Percentiles rank a stretch among this genome's conserved stretches.
Conservation (phyloP, 768 basidiomycete species). For the Nidularia pulvinata region DNA sequence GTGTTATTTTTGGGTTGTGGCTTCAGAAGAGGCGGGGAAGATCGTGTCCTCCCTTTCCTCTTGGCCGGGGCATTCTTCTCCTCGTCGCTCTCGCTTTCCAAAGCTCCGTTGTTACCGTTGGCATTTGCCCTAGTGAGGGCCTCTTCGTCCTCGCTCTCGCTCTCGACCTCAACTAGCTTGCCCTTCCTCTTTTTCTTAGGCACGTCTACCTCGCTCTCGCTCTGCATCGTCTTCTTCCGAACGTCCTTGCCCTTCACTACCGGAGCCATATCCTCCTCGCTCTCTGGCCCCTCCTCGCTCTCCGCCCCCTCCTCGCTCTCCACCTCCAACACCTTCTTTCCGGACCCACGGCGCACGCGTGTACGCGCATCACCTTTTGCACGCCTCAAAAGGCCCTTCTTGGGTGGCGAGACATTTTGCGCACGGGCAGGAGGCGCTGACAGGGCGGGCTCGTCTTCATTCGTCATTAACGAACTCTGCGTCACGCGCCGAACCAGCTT, state of each 20-base stretch:
- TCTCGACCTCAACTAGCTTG: slow-evolving; percentile 7
- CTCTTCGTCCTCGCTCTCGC: slow-evolving; percentile 9
- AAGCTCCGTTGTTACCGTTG: too few relatives aligned
- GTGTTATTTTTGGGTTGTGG: too few relatives aligned
- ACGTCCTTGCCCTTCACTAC: background rate
- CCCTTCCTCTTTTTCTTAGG: background rate
- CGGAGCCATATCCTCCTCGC: slow-evolving; percentile 8
- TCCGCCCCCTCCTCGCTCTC: background rate
- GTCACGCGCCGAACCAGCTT: slow-evolving; percentile 1
- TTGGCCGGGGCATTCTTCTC: too few relatives aligned
- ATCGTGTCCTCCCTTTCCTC: too few relatives aligned
- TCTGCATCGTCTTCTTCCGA: background rate
- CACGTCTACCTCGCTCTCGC: background rate
- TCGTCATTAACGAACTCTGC: background rate
- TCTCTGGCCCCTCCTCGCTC: slow-evolving; percentile 12
- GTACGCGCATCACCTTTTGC: slow-evolving; percentile 21
- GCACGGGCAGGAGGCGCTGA: background rate
- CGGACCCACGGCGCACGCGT: slow-evolving; percentile 14
- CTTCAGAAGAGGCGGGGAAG: too few relatives aligned
- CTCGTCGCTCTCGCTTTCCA: too few relatives aligned
- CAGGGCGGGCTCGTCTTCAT: background rate
- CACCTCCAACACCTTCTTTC: background rate
- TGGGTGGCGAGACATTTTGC: background rate
- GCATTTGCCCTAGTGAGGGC: too few relatives aligned
- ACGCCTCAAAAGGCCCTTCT: slow-evolving; percentile 4